These are phyloP conservation scores for Maudiozyma pseudohumilis DNA, from an alignment of 805 yeast genomes.

Conservation along the genomic window DNA sequence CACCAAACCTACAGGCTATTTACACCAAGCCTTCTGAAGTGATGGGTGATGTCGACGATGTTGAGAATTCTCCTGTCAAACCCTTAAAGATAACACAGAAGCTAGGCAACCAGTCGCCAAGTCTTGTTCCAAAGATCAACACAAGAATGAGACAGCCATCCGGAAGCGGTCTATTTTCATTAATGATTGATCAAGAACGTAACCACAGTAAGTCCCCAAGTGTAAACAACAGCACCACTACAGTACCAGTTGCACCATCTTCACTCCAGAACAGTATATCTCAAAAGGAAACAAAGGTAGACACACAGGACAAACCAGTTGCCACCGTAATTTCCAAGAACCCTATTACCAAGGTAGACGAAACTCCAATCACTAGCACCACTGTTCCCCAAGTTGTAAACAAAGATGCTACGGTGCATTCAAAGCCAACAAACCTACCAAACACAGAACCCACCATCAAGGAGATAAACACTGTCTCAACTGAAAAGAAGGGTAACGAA, in stretches of 20 bases:
- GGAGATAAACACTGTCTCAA: neutral
- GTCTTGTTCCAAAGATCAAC: conserved; percentile 3
- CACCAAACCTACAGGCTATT: neutral
- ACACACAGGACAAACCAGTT: too few species aligned
- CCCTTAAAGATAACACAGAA: conserved; percentile 62
- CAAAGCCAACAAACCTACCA: neutral
- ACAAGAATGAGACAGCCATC: conserved; percentile 19
- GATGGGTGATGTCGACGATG: neutral
- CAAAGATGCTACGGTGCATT: neutral
- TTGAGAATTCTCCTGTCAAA: conserved; percentile 38
- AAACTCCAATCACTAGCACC: too few species aligned
- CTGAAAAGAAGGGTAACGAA: neutral
- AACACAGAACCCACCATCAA: neutral
- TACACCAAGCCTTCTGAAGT: conserved; percentile 1
- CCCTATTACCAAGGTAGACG: too few species aligned
- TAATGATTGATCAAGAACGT: conserved; percentile 10
- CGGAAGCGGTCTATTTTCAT: conserved; percentile 18
- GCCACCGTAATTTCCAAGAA: too few species aligned
- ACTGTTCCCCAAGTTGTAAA: neutral
- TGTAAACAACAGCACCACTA: neutral
- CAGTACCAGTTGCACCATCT: neutral
- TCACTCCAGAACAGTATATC: neutral
- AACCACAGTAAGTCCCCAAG: conserved; percentile 1
- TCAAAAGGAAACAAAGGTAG: too few species aligned
- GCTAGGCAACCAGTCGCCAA: conserved; percentile 5